These are phyloP conservation scores for Aspergillus proliferans DNA, from an alignment of 2,329 filamentous ascomycete genomes.

Conservation along the genomic window DNA sequence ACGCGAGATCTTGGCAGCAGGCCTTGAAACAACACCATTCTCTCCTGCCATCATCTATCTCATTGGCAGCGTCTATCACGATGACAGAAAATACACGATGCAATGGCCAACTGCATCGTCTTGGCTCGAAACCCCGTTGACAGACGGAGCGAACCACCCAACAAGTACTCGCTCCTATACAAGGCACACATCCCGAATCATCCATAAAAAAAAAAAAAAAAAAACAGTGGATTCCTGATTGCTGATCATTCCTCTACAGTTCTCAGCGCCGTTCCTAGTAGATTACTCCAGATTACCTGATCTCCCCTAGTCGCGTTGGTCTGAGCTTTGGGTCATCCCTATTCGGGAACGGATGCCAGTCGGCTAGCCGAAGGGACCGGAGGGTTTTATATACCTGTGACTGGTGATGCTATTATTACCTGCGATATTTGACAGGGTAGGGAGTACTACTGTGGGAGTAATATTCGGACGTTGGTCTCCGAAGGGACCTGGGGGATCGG, in stretches of 20 bases:
- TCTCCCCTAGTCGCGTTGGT: neutral
- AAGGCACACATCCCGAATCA: constrained; percentile 10
- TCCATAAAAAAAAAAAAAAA: neutral
- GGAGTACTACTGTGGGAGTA: neutral
- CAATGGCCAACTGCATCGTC: neutral
- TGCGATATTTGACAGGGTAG: neutral
- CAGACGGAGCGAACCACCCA: constrained; percentile 3
- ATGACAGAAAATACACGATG: neutral
- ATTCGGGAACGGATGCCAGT: constrained; percentile 5
- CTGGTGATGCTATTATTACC: neutral
- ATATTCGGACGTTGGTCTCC: neutral
- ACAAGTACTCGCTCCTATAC: too few species aligned
- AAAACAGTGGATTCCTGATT: neutral
- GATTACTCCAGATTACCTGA: neutral
- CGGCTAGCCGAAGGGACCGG: neutral
- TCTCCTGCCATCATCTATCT: constrained; percentile 2
- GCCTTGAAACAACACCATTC: constrained; percentile 6
- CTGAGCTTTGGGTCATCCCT: constrained; percentile 1
- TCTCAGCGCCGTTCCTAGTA: constrained; percentile 13
- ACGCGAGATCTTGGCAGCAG: constrained; percentile 6
- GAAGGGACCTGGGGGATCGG: neutral
- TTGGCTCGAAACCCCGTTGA: neutral
- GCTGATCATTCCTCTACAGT: constrained; percentile 24
- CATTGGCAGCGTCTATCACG: neutral
- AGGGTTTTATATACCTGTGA: neutral